Conservation (phyloP, 1,284 basidiomycete genomes). For the Cutaneotrichosporon sp. region DNA sequence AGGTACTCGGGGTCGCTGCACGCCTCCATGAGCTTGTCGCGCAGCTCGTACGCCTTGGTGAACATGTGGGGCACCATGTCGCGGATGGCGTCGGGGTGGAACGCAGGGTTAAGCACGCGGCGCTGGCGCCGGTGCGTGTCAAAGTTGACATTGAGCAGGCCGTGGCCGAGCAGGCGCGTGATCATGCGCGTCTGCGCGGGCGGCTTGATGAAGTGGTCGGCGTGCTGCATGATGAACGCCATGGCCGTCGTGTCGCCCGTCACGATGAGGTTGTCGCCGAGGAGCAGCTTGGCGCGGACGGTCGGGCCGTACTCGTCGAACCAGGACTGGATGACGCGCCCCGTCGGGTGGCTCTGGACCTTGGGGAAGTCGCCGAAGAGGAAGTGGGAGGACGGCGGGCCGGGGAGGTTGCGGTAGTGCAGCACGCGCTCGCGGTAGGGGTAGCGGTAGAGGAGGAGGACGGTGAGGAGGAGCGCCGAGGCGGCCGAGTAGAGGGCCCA, state of each 20-base stretch:
- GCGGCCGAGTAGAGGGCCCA: conserved; percentile 2
- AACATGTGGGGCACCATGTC: conserved; percentile 61
- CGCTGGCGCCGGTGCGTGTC: conserved; percentile 59
- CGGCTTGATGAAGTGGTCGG: conserved; percentile 68
- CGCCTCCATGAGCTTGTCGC: conserved; percentile 59
- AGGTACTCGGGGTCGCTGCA: conserved; percentile 57
- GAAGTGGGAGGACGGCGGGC: conserved; percentile 2
- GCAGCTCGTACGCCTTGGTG: conserved; percentile 62
- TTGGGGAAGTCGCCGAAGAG: conserved; percentile 23
- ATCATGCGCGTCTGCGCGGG: conserved; percentile 62
- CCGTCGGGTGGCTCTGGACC: conserved; percentile 21
- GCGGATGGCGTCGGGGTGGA: conserved; percentile 46
- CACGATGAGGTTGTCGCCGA: conserved; percentile 41
- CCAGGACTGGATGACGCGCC: conserved; percentile 23
- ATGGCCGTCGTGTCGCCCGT: conserved; percentile 64
- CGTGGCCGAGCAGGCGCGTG: conserved; percentile 48
- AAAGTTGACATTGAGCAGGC: conserved; percentile 52
- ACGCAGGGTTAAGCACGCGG: conserved; percentile 53
- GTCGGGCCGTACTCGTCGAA: conserved; percentile 26
- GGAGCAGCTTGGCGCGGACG: conserved; percentile 18
- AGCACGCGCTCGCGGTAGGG: conserved; percentile 11
- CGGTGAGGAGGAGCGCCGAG: not conserved
- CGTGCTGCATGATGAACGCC: conserved; percentile 62
- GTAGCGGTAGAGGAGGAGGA: conserved; percentile 16
- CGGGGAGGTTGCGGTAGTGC: conserved; percentile 15